Evolutionary conservation across 768 basidiomycete genomes (phyloP).

Genomic region (Psilocybe azurescens): DNA sequence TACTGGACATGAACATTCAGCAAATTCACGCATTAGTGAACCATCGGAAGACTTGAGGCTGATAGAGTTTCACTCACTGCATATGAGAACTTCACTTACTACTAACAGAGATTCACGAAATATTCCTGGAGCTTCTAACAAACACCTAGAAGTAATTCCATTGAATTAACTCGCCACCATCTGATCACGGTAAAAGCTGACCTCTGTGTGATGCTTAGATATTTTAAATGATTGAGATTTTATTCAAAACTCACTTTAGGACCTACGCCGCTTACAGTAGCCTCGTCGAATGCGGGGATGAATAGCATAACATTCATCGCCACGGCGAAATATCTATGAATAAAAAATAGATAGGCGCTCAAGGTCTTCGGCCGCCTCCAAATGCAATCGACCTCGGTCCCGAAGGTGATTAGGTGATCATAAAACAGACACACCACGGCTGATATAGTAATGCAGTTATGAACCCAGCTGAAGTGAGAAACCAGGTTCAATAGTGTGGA

Average conservation of each 20-base stretch:
- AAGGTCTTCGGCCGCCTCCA: slow-evolving; percentile 1
- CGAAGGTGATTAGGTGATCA: slow-evolving; percentile 5
- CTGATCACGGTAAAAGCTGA: neutral
- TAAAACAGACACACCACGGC: neutral
- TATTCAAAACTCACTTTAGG: neutral
- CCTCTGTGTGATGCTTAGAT: neutral
- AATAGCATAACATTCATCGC: neutral
- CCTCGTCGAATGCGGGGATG: neutral
- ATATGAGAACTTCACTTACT: slow-evolving; percentile 3
- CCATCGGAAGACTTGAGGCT: neutral
- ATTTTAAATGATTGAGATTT: neutral
- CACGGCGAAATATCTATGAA: neutral
- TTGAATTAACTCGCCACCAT: neutral
- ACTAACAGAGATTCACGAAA: slow-evolving; percentile 3
- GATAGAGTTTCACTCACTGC: neutral
- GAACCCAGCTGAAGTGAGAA: neutral
- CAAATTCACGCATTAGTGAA: too few relatives aligned
- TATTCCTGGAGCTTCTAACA: neutral
- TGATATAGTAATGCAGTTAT: neutral
- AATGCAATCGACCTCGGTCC: neutral
- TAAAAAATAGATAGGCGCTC: slow-evolving; percentile 3
- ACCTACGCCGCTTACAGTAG: neutral
- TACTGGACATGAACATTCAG: neutral
- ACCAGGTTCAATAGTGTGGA: neutral
- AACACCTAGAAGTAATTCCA: neutral